Base-by-base conservation (phyloP, 352 stramenopile species). In the Phytophthora sp. region DNA sequence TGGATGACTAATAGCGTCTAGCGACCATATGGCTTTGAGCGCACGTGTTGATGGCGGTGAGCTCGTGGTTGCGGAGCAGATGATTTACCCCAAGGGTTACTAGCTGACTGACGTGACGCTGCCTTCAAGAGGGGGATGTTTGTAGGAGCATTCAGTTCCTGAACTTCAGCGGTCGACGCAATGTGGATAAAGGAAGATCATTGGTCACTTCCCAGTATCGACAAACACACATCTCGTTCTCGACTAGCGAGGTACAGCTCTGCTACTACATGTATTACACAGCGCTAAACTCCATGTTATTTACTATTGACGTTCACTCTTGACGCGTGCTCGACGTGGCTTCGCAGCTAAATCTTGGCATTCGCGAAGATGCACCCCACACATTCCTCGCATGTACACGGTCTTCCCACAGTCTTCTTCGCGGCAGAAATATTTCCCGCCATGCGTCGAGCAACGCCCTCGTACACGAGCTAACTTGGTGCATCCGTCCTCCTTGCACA, bases 401-500 rank as follows among this genome's bases (percentile, higher is more conserved):
- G 24, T 24, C 33, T 51, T 63, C 21, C n/a, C 23, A 33, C 55
- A 70, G 13, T 36, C 55, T 54, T 45, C 12, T 23, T 27, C 7
- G 9, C 39, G 54, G 11, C 62, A 70, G 2, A 35, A 23, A 8
- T 27, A 20, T 26, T 29, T 54, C 0, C 54, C 62, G 9, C 62
- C 54, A 12, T 66, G 46, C 26, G 15, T 27, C 2, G 35, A 47
- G 26, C 60, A 69, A 16, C 26, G 39, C 1, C 41, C 60, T 13
- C 20, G 26, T 4, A 45, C 5, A 4, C 45, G 60, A 26, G 60
- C 51, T n/a, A 29, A 36, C 24, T 27, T 52, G 7, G 27, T 7
- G 35, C 35, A 42, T 3, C 12, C 35, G 11, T 51, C 27, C 4
- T 23, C 27, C n/a, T 33, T 29, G 23, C 36, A 44, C 12, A 4